A percentile compares a stretch with the other conserved stretches of the same genome.
These are phyloP conservation scores for Mortierella alpina DNA, from an alignment of 192 early-diverging fungal genomes.

Conservation along the genomic window DNA sequence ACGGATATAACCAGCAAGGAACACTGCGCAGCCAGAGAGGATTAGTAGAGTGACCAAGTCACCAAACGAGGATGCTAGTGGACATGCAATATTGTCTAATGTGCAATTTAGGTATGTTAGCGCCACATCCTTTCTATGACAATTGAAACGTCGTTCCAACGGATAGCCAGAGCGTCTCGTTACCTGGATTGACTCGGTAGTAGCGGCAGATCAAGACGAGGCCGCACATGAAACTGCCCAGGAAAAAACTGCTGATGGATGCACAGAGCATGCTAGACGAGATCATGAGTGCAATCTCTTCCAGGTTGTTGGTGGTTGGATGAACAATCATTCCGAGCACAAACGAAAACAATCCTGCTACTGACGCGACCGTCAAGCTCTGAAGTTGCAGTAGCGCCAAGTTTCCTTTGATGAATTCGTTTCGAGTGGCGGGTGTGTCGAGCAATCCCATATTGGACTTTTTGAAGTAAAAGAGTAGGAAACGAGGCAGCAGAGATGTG, in stretches of 20 bases:
- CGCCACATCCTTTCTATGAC: background rate
- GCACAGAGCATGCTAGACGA: slow-evolving; percentile 75
- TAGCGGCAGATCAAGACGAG: slow-evolving; percentile 72
- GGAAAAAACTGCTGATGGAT: slow-evolving; percentile 73
- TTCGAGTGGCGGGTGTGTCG: slow-evolving; percentile 60
- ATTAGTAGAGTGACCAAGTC: slow-evolving; percentile 78
- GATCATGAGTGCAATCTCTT: slow-evolving; percentile 67
- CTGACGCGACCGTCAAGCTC: slow-evolving; percentile 71
- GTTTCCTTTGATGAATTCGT: slow-evolving; percentile 77
- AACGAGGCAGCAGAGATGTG: background rate
- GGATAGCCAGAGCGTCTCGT: background rate
- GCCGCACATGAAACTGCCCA: slow-evolving; percentile 77
- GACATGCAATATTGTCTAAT: slow-evolving; percentile 80
- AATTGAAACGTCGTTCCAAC: background rate
- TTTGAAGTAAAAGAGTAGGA: background rate
- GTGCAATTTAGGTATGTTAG: background rate
- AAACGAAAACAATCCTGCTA: slow-evolving; percentile 80
- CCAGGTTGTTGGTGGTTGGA: slow-evolving; percentile 53
- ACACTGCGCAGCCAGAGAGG: slow-evolving; percentile 64
- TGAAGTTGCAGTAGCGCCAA: slow-evolving; percentile 84
- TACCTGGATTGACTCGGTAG: slow-evolving; percentile 81
- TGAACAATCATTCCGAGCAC: slow-evolving; percentile 65
- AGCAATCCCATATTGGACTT: slow-evolving; percentile 76
- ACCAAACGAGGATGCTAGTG: slow-evolving; percentile 78
- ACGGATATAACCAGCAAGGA: slow-evolving; percentile 61